phyloP scores from a whole-genome alignment of 768 basidiomycete genomes.

The Suillus hirtellus region DNA sequence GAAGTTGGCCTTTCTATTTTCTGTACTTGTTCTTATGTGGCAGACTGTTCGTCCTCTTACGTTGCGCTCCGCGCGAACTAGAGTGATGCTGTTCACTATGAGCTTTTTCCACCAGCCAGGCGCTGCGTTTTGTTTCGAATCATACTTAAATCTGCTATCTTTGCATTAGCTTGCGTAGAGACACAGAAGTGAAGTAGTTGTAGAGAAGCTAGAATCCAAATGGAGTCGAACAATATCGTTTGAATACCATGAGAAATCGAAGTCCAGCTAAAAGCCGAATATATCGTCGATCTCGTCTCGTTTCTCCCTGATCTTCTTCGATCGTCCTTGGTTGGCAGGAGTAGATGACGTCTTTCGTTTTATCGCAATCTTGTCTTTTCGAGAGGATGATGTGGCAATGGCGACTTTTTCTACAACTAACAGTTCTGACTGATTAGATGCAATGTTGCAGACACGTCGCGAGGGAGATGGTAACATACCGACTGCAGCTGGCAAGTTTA shows the following conservation, averaged over 20 bases:
- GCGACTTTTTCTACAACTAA: slow-evolving; percentile 1
- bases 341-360: slow-evolving; percentile 3
- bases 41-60: slow-evolving; percentile 1
- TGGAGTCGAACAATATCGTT: neutral
- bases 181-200: neutral
- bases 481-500: neutral
- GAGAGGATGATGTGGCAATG: neutral
- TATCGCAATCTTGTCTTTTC: neutral
- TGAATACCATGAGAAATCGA: neutral
- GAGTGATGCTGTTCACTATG: neutral
- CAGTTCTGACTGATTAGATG: neutral
- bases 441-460: no score
- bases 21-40: neutral
- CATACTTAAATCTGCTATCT: neutral
- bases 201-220: neutral
- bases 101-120: slow-evolving; percentile 2
- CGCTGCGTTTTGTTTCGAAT: slow-evolving; percentile 3
- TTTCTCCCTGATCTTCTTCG: slow-evolving; percentile 39
- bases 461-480: neutral
- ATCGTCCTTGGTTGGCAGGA: neutral
- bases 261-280: slow-evolving; percentile 43
- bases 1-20: neutral
- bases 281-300: slow-evolving; percentile 72
- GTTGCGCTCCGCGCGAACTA: neutral
- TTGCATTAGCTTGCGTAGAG: slow-evolving; percentile 2